These are phyloP conservation scores for Ustilago nuda DNA, from an alignment of 1,284 basidiomycete species.

Conservation along the genomic window DNA sequence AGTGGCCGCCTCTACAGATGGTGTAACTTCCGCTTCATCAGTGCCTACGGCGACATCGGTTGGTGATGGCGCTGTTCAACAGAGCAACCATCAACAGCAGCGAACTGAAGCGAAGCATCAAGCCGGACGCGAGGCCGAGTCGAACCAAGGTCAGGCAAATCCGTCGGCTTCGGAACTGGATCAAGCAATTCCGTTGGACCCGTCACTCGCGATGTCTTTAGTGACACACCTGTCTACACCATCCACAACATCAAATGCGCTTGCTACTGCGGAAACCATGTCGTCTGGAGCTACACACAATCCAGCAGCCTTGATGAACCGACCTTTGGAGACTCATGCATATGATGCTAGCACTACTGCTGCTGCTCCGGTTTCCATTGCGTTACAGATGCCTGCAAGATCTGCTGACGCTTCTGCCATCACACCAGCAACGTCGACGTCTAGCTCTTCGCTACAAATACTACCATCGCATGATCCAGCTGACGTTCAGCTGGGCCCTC, in stretches of 20 bases:
- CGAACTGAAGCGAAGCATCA: neutral
- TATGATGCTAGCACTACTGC: neutral
- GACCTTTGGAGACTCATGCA: neutral
- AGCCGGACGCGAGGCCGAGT: neutral
- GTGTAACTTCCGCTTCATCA: neutral
- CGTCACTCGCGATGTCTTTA: constrained; percentile 1
- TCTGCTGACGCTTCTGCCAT: neutral
- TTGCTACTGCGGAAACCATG: neutral
- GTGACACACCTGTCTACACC: neutral
- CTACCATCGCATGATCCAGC: neutral
- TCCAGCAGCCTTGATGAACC: neutral
- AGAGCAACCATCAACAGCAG: neutral
- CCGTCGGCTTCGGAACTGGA: constrained; percentile 13
- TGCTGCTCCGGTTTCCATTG: neutral
- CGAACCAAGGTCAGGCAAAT: neutral
- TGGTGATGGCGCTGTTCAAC: neutral
- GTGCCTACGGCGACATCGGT: neutral
- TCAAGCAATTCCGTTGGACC: constrained; percentile 23
- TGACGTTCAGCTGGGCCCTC: constrained; percentile 1
- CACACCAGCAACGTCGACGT: neutral
- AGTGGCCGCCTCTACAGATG: neutral
- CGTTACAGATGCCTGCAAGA: neutral
- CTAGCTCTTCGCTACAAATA: neutral
- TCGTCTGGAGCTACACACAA: neutral
- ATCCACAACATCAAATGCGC: neutral